These are phyloP conservation scores for Ceratonia siliqua DNA, from an alignment of 306 rosid genomes.

Conservation along the genomic window DNA sequence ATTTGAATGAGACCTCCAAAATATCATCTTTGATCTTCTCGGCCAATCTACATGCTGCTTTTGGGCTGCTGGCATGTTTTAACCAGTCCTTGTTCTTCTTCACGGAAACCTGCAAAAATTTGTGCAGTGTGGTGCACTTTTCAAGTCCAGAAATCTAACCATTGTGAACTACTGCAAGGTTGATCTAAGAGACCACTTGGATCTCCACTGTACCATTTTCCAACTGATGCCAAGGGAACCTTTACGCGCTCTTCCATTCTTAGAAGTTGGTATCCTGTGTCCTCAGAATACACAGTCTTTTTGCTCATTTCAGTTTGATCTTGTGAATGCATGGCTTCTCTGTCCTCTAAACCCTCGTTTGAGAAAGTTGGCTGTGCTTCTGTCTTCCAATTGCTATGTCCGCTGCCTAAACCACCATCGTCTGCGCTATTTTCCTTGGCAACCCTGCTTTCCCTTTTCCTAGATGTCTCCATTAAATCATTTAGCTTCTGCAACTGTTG, in stretches of 20 bases:
- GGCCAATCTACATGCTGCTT: conserved; percentile 27
- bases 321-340: conserved; percentile 31
- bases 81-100: conserved; percentile 32
- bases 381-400: conserved; percentile 29
- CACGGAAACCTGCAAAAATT: conserved; percentile 27
- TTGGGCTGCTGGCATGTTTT: conserved; percentile 14
- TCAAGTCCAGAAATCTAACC: conserved; percentile 72
- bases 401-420: conserved; percentile 42
- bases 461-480: conserved; percentile 43
- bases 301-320: conserved; percentile 39
- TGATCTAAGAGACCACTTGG: conserved; percentile 53
- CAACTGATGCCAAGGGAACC: conserved; percentile 49
- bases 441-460: conserved; percentile 29
- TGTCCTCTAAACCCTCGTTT: conserved; percentile 41
- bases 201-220: conserved; percentile 61
- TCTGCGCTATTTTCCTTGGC: conserved; percentile 34
- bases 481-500: conserved; percentile 64
- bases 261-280: conserved; percentile 41
- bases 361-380: conserved; percentile 40
- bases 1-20: conserved; percentile 41
- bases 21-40: conserved; percentile 19
- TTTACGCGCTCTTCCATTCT: conserved; percentile 46
- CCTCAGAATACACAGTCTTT: conserved; percentile 35
- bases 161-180: conserved; percentile 52
- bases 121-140: conserved; percentile 7